phyloP scores from a whole-genome alignment of 495 filamentous ascomycete species.

The Talaromyces adpressus region DNA sequence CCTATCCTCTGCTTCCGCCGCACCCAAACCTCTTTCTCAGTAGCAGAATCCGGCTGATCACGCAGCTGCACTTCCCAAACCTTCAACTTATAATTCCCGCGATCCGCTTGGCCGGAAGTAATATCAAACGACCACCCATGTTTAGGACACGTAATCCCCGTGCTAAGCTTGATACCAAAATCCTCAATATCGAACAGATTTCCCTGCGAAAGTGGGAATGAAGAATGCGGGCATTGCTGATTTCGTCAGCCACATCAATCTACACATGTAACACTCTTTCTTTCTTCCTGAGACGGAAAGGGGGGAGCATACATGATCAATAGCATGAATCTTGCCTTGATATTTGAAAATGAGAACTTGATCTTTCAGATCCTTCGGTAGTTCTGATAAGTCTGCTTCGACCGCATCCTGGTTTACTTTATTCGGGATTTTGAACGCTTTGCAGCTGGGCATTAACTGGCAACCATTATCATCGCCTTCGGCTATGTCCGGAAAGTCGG shows the following conservation, averaged over 20 bases:
- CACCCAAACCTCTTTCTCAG: conserved; percentile 52
- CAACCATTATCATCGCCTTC: conserved; percentile 23
- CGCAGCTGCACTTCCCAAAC: conserved; percentile 54
- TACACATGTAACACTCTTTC: background rate
- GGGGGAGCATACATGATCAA: conserved; percentile 47
- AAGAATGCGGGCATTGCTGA: conserved; percentile 55
- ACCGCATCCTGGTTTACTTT: conserved; percentile 19
- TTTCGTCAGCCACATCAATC: background rate
- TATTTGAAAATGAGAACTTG: conserved; percentile 54
- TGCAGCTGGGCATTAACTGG: conserved; percentile 38
- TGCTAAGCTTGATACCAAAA: conserved; percentile 32
- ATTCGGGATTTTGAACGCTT: conserved; percentile 46
- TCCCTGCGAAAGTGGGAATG: conserved; percentile 49
- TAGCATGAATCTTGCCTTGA: conserved; percentile 49
- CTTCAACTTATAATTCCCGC: conserved; percentile 50
- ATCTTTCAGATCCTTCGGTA: conserved; percentile 41
- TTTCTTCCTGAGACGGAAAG: background rate
- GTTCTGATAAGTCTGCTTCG: conserved; percentile 29
- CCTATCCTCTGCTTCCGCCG: conserved; percentile 3
- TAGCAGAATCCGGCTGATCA: conserved; percentile 14
- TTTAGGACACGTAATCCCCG: conserved; percentile 52
- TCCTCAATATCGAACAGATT: conserved; percentile 57
- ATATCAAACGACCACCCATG: conserved; percentile 58
- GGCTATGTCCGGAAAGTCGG: conserved; percentile 43
- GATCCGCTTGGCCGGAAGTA: conserved; percentile 46